Evolutionary conservation across 2,329 filamentous ascomycete species (phyloP).

Genomic region (Alternaria brassicae): DNA sequence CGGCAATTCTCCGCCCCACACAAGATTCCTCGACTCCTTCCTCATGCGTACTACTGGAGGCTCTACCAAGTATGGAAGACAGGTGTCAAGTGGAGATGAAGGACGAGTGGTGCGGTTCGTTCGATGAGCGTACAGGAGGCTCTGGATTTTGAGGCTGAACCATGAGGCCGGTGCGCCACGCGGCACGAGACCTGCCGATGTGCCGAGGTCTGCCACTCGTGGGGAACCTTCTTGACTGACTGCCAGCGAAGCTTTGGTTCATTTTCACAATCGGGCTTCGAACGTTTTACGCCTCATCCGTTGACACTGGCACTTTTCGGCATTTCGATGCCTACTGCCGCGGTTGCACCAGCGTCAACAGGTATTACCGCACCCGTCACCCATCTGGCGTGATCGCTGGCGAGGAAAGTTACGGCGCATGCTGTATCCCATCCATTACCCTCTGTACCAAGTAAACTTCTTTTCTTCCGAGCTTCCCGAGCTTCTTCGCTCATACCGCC

Average conservation of each 20-base stretch:
- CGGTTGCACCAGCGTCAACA: slow-evolving; percentile 43
- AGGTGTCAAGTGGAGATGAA: background rate
- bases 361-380: slow-evolving; percentile 51
- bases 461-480: slow-evolving; percentile 57
- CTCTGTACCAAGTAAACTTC: slow-evolving; percentile 61
- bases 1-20: slow-evolving; percentile 6
- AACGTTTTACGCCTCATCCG: slow-evolving; percentile 12
- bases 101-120: background rate
- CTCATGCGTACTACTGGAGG: background rate
- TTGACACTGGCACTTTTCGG: slow-evolving; percentile 36
- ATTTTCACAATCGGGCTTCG: background rate
- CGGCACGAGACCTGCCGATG: background rate
- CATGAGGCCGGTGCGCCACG: background rate
- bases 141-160: background rate
- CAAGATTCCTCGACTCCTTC: background rate
- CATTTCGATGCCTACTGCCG: slow-evolving; percentile 37
- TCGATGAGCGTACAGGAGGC: background rate
- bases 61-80: background rate
- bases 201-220: background rate
- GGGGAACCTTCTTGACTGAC: background rate
- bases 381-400: slow-evolving; percentile 61
- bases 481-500: slow-evolving; percentile 60
- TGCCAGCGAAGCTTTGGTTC: background rate
- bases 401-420: slow-evolving; percentile 60
- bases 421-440: slow-evolving; percentile 63